phyloP scores from a whole-genome alignment of 164 flowering plant species.

The Malania oleifera region DNA sequence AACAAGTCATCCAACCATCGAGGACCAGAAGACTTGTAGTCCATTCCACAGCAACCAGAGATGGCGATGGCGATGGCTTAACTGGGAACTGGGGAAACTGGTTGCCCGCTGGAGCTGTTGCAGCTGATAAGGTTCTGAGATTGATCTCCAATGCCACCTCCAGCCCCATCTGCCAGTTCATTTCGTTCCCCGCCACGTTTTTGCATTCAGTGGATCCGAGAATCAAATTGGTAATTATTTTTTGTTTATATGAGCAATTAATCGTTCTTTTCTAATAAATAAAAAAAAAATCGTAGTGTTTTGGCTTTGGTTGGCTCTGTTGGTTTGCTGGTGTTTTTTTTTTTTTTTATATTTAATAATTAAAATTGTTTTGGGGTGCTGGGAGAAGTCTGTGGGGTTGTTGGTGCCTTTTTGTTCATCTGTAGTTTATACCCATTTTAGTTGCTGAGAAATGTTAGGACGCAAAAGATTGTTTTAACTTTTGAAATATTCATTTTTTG shows the following conservation, averaged over 20 bases:
- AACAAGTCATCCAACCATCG: conserved; percentile 6
- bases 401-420: neutral
- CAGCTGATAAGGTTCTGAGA: conserved; percentile 61
- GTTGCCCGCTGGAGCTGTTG: conserved; percentile 43
- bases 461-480: neutral
- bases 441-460: neutral
- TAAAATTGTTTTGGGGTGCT: too few relatives aligned
- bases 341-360: too few relatives aligned
- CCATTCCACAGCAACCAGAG: conserved; percentile 20
- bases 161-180: conserved; percentile 84
- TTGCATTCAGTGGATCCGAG: conserved; percentile 86
- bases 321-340: neutral
- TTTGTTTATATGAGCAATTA: neutral
- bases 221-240: conserved; percentile 68
- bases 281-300: too few relatives aligned
- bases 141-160: conserved; percentile 72
- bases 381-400: too few relatives aligned
- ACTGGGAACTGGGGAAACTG: conserved; percentile 41
- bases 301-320: neutral
- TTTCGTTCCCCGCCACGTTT: conserved; percentile 77
- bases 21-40: conserved; percentile 13
- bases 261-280: neutral
- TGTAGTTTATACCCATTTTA: neutral
- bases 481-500: neutral
- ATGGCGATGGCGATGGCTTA: conserved; percentile 19